Percentiles rank a stretch among this genome's conserved stretches.
These are phyloP conservation scores for Fusarium sterilihyphosum DNA, from an alignment of 2,329 filamentous ascomycete genomes.

Conservation along the genomic window DNA sequence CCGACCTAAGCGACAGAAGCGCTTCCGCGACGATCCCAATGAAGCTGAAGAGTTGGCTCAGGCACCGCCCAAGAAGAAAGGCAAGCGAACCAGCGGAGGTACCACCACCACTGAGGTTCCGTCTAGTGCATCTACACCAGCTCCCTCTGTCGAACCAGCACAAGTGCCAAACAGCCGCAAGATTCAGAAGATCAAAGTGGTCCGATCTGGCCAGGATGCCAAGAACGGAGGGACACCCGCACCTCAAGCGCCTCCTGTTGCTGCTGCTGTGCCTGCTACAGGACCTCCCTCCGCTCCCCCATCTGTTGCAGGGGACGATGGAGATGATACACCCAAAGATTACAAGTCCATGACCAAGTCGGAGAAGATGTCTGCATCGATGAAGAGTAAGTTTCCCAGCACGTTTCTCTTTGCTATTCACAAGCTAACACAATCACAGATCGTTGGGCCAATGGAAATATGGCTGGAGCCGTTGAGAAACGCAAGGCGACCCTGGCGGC, in stretches of 20 bases:
- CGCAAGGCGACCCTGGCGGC: conserved; percentile 68
- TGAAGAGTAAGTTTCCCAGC: conserved; percentile 63
- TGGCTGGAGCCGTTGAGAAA: conserved; percentile 69
- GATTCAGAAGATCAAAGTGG: conserved; percentile 53
- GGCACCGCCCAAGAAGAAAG: conserved; percentile 52
- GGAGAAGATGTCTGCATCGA: conserved; percentile 73
- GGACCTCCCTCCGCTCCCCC: conserved; percentile 21
- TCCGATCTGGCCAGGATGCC: conserved; percentile 42
- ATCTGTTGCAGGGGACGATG: conserved; percentile 41
- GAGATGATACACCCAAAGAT: conserved; percentile 59
- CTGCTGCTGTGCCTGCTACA: conserved; percentile 13
- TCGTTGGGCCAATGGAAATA: conserved; percentile 69
- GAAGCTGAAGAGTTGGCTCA: conserved; percentile 51
- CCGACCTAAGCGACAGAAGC: conserved; percentile 64
- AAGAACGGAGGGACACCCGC: conserved; percentile 43
- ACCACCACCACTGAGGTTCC: conserved; percentile 22
- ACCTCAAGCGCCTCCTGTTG: conserved; percentile 4
- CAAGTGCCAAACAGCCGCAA: conserved; percentile 44
- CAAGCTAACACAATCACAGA: conserved; percentile 51
- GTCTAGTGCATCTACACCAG: conserved; percentile 30
- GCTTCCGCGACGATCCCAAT: conserved; percentile 61
- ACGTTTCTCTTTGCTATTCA: not conserved
- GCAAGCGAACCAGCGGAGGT: conserved; percentile 42
- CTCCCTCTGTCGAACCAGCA: conserved; percentile 31
- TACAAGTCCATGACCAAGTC: conserved; percentile 71